These are phyloP conservation scores for Rhizopus sp. DNA, from an alignment of 371 early-diverging fungal genomes.

Conservation along the genomic window DNA sequence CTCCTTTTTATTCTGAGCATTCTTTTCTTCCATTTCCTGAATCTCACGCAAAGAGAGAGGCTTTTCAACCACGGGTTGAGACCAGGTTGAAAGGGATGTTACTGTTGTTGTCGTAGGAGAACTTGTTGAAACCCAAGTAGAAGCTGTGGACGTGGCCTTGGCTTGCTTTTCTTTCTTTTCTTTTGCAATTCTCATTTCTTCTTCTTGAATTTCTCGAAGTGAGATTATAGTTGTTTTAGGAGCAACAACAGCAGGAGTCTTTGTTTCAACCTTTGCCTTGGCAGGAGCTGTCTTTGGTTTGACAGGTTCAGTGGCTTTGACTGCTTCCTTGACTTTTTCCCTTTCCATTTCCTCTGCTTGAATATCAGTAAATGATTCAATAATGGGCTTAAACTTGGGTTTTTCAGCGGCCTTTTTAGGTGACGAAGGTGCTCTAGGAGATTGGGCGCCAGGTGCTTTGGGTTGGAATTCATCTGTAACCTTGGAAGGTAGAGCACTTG, in stretches of 20 bases:
- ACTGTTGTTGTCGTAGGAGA: constrained; percentile 2
- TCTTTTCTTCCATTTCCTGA: constrained; percentile 66
- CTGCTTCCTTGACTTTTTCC: constrained; percentile 1
- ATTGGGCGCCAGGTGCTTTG: constrained; percentile 35
- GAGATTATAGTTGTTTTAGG: constrained; percentile 27
- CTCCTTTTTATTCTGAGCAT: constrained; percentile 49
- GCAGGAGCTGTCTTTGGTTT: neutral
- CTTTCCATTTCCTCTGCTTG: constrained; percentile 22
- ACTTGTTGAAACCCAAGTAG: constrained; percentile 12
- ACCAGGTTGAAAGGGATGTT: constrained; percentile 28
- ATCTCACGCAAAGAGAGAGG: constrained; percentile 66
- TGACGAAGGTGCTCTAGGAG: constrained; percentile 32
- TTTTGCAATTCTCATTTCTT: constrained; percentile 46
- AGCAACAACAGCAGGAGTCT: neutral
- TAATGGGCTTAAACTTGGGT: constrained; percentile 11
- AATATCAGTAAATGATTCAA: constrained; percentile 27
- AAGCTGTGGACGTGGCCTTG: neutral
- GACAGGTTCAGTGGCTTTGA: neutral
- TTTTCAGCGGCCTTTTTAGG: constrained; percentile 24
- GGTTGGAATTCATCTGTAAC: constrained; percentile 33
- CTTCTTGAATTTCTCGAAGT: constrained; percentile 51
- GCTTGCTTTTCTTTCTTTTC: constrained; percentile 32
- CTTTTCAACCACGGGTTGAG: constrained; percentile 35
- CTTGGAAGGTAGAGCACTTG: constrained; percentile 32
- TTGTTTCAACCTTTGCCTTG: constrained; percentile 2